Percentiles rank a stretch among this genome's conserved stretches.
These are phyloP conservation scores for Hyphopichia homilentoma DNA, from an alignment of 805 yeast genomes.

Conservation along the genomic window DNA sequence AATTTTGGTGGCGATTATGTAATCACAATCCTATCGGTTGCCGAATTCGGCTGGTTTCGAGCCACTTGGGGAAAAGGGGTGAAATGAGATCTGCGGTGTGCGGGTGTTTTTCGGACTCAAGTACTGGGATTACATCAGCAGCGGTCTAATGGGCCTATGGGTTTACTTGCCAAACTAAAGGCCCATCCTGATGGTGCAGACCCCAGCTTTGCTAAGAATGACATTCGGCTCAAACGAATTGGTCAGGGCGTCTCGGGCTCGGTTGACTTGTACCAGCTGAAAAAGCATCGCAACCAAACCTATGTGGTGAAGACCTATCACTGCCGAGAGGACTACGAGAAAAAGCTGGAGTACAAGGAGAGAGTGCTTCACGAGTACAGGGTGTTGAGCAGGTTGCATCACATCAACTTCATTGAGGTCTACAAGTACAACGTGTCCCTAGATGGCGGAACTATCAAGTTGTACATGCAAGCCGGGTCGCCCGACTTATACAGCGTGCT, in stretches of 20 bases:
- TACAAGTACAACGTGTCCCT: constrained; percentile 24
- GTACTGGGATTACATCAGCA: no score
- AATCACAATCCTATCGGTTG: no score
- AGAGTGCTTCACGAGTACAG: constrained; percentile 37
- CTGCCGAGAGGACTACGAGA: constrained; percentile 35
- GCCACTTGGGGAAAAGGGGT: no score
- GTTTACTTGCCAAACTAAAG: no score
- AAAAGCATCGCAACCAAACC: background rate
- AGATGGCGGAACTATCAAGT: constrained; percentile 16
- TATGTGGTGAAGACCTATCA: constrained; percentile 48
- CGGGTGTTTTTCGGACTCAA: no score
- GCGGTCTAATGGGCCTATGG: no score
- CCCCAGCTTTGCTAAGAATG: constrained; percentile 11
- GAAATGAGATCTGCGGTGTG: no score
- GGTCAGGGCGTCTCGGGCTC: constrained; percentile 32
- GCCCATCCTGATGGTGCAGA: no score
- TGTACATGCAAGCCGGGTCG: constrained; percentile 34
- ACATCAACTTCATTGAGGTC: constrained; percentile 33
- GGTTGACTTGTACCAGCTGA: constrained; percentile 23
- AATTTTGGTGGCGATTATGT: no score
- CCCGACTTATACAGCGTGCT: constrained; percentile 13
- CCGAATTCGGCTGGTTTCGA: no score
- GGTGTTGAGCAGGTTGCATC: constrained; percentile 22
- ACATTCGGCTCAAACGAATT: constrained; percentile 10
- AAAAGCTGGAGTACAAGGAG: constrained; percentile 32